Evolutionary conservation across 1,284 basidiomycete species (phyloP), one percentile per base, ranked within the genome.

Genomic region (Cryptococcus jaspeensis): DNA sequence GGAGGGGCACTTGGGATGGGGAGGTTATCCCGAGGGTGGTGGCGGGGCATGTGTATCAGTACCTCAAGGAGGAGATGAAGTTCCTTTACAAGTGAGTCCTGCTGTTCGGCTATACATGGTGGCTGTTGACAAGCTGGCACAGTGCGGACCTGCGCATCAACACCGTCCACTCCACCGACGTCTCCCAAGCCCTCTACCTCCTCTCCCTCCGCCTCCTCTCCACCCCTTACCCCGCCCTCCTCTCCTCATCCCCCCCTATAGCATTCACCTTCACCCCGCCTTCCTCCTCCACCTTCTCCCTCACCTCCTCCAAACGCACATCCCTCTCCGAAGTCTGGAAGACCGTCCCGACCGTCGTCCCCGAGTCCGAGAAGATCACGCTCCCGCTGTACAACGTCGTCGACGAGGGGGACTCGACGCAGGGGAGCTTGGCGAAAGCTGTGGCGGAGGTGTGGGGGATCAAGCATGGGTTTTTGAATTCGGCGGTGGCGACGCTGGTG

Each of bases 371-470:
- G 45, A 76, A 80, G 63, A 85, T 85, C 9, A 71, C 84, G 35
- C 87, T 86, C 3, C 89, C 90, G 11, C 64, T 93, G 37, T 93
- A 94, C 80, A 92, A 93, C 71, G 72, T 93, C 55, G 89, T 87
- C 58, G 92, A 94, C 70, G 88, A 92, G 58, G 85, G 85, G 12
- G 82, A 90, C 52, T 85, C 84, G 58, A 92, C 90, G 1, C 81
- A 90, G 55, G 80, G 87, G 32, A 87, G 85, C 56, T 82, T 88
- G n/a, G 89, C 87, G 2, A 82, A 84, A 56, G 84, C 82, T 11
- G 83, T 90, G 22, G 86, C 88, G 1, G 82, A 85, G 18, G 84
- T 86, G 63, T 94, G 92, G 74, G 87, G 85, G 39, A 89, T 92
- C 50, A 87, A 87, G 11, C 90, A 89, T 60, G 90, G 92, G 64